Evolutionary conservation across 495 filamentous ascomycete genomes (phyloP), one percentile per base, ranked within the genome.

Genomic region (Xylaria cubensis): DNA sequence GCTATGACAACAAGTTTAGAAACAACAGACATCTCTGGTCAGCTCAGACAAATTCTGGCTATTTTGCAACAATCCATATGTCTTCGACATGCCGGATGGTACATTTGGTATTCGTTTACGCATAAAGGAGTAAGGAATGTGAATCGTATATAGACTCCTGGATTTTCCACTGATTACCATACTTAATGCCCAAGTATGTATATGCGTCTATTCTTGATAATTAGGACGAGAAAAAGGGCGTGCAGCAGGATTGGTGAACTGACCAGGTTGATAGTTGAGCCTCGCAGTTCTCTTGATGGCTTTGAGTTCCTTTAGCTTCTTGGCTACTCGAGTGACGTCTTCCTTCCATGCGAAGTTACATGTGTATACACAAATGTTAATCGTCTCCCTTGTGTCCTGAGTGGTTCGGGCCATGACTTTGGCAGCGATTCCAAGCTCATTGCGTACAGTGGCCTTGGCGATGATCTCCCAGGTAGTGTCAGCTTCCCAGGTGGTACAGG

Each of bases 181-280:
- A 82, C 48, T 84, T 86, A 44, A 97, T 89, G 12, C 88, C 88
- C 36, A 97, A 82, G 74, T 91, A 82, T 1, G 94, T 95, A 73
- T 88, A 95, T 0, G 89, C 92, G 85, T 97, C 94, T 64, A 24
- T 63, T 34, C 51, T 75, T 46, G 77, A 72, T 41, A 21, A 5
- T 64, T 21, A 70, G 34, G 7, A 46, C 34, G 3, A 32, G 19
- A 66, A 63, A n/a, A 61, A 10, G 19, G 9, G 19, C 32, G 46
- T 32, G 26, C 3, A 6, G 44, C 19, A 61, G 24, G 51, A 29
- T 19, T 19, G 19, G 44, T 6, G 5, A 41, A 80, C 84, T 80
- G 71, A 88, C 88, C 86, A 68, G 84, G 87, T 77, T 97, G 96
- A 79, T 97, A 97, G 72, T 92, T 95, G 64, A 97, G 88, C 17